Evolutionary conservation across 2,329 filamentous ascomycete species (phyloP).

Genomic region (Endothia cerciana): DNA sequence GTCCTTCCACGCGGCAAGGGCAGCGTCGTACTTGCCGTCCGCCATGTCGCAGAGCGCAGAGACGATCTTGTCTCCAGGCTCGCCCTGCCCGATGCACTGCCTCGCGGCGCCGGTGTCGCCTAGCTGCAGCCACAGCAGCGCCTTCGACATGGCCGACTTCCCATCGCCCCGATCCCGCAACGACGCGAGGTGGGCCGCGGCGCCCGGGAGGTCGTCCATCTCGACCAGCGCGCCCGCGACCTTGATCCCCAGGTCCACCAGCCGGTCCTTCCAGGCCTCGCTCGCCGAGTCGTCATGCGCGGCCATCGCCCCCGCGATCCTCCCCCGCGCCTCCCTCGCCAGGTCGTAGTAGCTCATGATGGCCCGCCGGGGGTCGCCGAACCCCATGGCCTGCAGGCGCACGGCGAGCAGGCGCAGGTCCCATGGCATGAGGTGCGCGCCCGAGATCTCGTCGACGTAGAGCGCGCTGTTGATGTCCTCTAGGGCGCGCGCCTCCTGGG

Average conservation of each 20-base stretch:
- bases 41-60: constrained; percentile 76
- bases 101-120: constrained; percentile 75
- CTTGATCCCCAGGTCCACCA: constrained; percentile 74
- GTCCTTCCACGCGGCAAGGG: constrained; percentile 64
- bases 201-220: constrained; percentile 86
- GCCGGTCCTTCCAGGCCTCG: constrained; percentile 70
- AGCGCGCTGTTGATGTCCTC: constrained; percentile 63
- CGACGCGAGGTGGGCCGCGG: constrained; percentile 70
- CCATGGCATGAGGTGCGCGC: constrained; percentile 80
- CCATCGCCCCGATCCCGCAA: constrained; percentile 49
- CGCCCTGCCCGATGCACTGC: constrained; percentile 49
- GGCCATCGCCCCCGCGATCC: constrained; percentile 53
- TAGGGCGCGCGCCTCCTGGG: constrained; percentile 66
- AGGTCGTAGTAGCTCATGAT: constrained; percentile 93
- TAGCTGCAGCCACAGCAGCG: constrained; percentile 76
- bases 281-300: constrained; percentile 57
- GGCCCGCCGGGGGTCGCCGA: constrained; percentile 79
- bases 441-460: constrained; percentile 59
- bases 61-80: constrained; percentile 54
- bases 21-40: constrained; percentile 71
- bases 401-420: constrained; percentile 81
- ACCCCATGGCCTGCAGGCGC: constrained; percentile 82
- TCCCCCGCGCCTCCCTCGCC: constrained; percentile 72
- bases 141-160: constrained; percentile 53
- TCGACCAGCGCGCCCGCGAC: constrained; percentile 73